Base-by-base conservation (phyloP, 768 basidiomycete genomes). In the Boletus eberwhitei region DNA sequence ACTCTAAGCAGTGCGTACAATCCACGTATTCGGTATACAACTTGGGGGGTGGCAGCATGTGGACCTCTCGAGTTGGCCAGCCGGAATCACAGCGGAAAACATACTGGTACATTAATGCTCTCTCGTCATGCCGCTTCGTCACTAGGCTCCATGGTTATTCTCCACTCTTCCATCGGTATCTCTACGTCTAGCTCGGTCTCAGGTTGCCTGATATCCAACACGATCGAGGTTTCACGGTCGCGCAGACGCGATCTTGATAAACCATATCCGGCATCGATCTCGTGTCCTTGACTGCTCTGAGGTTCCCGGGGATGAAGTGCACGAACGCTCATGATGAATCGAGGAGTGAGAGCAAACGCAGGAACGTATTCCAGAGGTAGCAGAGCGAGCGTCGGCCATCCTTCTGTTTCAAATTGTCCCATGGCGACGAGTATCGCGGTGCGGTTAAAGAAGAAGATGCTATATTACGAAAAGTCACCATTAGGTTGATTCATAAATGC, bases 241-340 rank as follows among this genome's bases (percentile, higher is more conserved):
- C 2, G 43, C 31, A 32, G n/a, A 9, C 29, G 29, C 1, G 44
- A 45, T 16, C 22, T 39, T 31, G 39, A 37, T 14, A 31, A 17
- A 5, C 19, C 24, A 31, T 42, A 38, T 9, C 19, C n/a, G 13
- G 17, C 2, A 17, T 49, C 38, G 5, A 39, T 41, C 13, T n/a
- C 47, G 12, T 2, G 12, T 19, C 24, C 45, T 7, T 32, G 36
- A 16, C 11, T 36, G 3, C 29, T 50, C 12, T 38, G 46, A 4
- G 19, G 9, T 31, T 59, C 52, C 11, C 8, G 13, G 3, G 34
- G 26, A 22, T 41, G 45, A 40, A 50, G 36, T 8, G 29, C 29
- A 17, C 43, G 57, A 13, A 58, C 31, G 14, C 56, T 53, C 31
- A 53, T 36, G 34, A 59, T 53, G 21, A 59, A 58, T 32, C 59